phyloP scores from a whole-genome alignment of 2,329 filamentous ascomycete genomes.

The Pestalotiopsis sp. region DNA sequence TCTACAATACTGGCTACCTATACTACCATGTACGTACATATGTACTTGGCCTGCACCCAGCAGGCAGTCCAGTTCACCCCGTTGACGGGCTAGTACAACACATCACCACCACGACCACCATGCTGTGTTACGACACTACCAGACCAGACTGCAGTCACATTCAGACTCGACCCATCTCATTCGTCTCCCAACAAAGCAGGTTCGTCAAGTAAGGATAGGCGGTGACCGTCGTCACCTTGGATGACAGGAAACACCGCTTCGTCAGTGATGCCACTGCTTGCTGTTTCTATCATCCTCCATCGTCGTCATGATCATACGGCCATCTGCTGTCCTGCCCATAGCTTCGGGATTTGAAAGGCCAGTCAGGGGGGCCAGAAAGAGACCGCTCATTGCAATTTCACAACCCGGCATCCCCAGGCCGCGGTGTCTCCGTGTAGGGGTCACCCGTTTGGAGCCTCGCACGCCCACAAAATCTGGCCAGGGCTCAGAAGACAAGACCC shows the following conservation, averaged over 20 bases:
- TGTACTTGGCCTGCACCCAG: too few species aligned
- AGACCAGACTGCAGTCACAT: too few species aligned
- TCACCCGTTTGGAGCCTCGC: background rate
- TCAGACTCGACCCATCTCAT: too few species aligned
- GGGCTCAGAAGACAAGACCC: background rate
- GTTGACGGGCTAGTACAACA: background rate
- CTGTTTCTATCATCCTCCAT: background rate
- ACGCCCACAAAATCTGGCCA: background rate
- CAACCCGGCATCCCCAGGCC: background rate
- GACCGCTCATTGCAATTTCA: constrained; percentile 9
- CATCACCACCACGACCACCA: background rate
- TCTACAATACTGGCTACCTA: background rate
- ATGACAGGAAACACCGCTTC: background rate
- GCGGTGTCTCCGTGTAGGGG: constrained; percentile 8
- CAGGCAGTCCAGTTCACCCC: too few species aligned
- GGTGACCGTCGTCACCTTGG: background rate
- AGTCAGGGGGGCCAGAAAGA: background rate
- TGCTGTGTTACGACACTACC: too few species aligned
- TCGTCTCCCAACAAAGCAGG: too few species aligned
- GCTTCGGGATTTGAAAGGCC: background rate
- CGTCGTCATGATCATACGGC: background rate
- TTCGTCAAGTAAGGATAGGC: background rate
- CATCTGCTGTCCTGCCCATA: background rate
- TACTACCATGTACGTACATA: background rate
- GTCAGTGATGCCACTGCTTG: background rate